Conservation (phyloP, 2,329 filamentous ascomycete species). For the Madurella mycetomatis region DNA sequence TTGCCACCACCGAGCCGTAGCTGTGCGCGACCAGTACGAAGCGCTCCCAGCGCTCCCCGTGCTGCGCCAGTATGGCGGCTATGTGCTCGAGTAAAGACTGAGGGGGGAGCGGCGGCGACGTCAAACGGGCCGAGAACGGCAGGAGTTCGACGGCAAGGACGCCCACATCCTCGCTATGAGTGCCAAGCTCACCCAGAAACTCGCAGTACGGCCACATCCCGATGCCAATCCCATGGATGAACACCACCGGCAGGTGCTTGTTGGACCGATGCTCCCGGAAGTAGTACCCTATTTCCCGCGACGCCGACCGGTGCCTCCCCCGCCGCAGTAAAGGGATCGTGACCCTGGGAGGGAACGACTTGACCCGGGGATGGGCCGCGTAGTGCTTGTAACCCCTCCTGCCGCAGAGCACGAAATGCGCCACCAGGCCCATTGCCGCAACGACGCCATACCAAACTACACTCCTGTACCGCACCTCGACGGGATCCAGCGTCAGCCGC, state of each 20-base stretch:
- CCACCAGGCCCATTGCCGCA: conserved; percentile 50
- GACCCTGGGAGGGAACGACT: neutral
- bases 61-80: conserved; percentile 50
- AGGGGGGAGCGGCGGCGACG: conserved; percentile 46
- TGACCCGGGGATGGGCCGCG: conserved; percentile 30
- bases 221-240: conserved; percentile 67
- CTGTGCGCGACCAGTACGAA: conserved; percentile 60
- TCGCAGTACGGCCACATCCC: conserved; percentile 59
- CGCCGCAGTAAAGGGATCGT: neutral
- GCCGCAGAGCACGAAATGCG: conserved; percentile 39
- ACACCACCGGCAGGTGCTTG: conserved; percentile 55
- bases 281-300: conserved; percentile 58
- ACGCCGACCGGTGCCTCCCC: conserved; percentile 37
- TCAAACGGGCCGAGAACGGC: conserved; percentile 60
- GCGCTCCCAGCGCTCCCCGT: conserved; percentile 44
- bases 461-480: conserved; percentile 57
- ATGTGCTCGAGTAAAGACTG: conserved; percentile 53
- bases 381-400: conserved; percentile 51
- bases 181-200: conserved; percentile 49
- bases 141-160: conserved; percentile 64
- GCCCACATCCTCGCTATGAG: conserved; percentile 49
- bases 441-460: conserved; percentile 60
- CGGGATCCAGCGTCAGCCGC: conserved; percentile 61
- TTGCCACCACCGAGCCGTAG: conserved; percentile 60
- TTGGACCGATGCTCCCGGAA: conserved; percentile 57